Conservation (phyloP, 208 protist genomes). For the Wallacemonas sp. region DNA sequence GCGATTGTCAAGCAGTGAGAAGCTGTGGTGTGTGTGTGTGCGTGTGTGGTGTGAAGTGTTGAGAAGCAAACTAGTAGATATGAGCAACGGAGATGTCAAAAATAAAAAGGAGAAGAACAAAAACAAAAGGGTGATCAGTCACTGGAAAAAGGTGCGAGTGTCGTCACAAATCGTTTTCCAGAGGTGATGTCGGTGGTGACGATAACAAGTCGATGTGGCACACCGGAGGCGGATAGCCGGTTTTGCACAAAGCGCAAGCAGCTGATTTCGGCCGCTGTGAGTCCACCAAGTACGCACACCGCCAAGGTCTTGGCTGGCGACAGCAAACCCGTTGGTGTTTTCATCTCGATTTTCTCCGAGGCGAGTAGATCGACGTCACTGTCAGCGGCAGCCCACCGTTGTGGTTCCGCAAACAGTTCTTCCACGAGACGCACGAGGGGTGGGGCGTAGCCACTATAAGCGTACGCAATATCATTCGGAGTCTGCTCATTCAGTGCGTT, state of each 20-base stretch:
- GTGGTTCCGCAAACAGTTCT: conserved; percentile 41
- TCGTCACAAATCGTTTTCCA: conserved; percentile 56
- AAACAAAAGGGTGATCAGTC: conserved; percentile 16
- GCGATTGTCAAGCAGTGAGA: too few relatives aligned
- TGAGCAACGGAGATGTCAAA: too few relatives aligned
- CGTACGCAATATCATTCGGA: conserved; percentile 72
- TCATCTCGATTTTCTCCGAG: conserved; percentile 57
- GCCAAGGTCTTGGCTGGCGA: conserved; percentile 44
- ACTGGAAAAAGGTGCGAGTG: conserved; percentile 47
- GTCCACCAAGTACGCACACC: conserved; percentile 94
- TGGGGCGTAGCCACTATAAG: conserved; percentile 80
- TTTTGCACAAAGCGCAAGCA: conserved; percentile 85
- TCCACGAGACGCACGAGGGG: conserved; percentile 63
- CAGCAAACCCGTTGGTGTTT: conserved; percentile 39
- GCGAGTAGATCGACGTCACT: conserved; percentile 42
- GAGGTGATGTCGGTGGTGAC: conserved; percentile 62
- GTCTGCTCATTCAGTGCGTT: conserved; percentile 52
- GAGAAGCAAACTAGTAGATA: too few relatives aligned
- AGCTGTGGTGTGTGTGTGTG: too few relatives aligned
- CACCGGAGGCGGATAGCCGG: conserved; percentile 39
- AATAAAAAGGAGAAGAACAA: conserved; percentile 17
- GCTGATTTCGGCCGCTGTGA: conserved; percentile 93
- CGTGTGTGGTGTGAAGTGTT: too few relatives aligned
- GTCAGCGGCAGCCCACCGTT: conserved; percentile 41
- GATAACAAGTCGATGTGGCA: conserved; percentile 55